Evolutionary conservation across 371 early-diverging fungal genomes (phyloP), one percentile per base, ranked within the genome.

Genomic region (Dipsacomyces acuminosporus): DNA sequence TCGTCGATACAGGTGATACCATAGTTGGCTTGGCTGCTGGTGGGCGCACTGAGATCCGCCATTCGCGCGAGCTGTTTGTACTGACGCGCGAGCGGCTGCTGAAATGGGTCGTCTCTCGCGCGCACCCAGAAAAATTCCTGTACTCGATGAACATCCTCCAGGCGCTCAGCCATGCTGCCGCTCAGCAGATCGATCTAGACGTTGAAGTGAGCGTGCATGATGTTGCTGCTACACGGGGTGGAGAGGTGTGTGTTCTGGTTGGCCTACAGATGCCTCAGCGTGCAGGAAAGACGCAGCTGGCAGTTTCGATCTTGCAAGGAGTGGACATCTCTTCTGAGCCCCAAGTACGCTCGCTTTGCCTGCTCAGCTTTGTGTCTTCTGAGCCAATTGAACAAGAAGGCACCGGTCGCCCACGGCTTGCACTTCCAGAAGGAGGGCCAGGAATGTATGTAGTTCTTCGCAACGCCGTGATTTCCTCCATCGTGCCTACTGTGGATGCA

Each of bases 71-170:
- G 38, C n/a, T 67, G 23, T 47, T 53, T 36, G 53, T 56, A 8
- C 49, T 72, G 24, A 62, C 72, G n/a, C 67, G 56, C 43, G 33
- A 33, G 26, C 55, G 50, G n/a, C 38, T 72, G 38, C 46, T 45
- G 9, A 58, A 59, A 24, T 72, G 72, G 72, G 58, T 59, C n/a
- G 57, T 67, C 20, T 62, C 69, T 24, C 54, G 55, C 25, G 20
- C 63, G 1, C 59, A 58, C 22, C 36, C 56, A 0, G 66, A 58
- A 13, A 45, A 43, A 15, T 48, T 59, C 25, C n/a, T 54, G 23
- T 55, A 43, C 15, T 54, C 67, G 22, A n/a, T 53, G 21, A 56
- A 72, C 11, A 20, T 55, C 15, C 34, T 19, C 9, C 48, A 41
- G 11, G 8, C 43, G 2, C 38, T 72, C 18, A n/a, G 43, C 38